Evolutionary conservation across 768 basidiomycete species (phyloP).

Genomic region (Amanita subjunquillea): DNA sequence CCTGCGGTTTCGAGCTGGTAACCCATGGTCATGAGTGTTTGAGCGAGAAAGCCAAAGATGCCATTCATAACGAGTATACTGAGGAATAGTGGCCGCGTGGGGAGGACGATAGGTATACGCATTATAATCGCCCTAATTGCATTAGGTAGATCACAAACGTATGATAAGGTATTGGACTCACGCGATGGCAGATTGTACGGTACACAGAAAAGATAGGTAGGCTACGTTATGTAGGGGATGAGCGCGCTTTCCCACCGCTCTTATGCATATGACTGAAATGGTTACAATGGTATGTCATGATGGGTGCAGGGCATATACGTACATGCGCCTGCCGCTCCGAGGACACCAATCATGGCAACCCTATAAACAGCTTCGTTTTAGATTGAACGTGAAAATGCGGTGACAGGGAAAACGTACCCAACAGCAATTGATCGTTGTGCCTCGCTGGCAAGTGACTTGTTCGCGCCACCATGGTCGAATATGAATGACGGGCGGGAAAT

Average conservation of each 20-base stretch:
- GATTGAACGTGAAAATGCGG: background rate
- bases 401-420: constrained; percentile 22
- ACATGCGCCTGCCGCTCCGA: constrained; percentile 64
- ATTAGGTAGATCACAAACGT: background rate
- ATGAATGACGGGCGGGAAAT: constrained; percentile 73
- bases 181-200: constrained; percentile 25
- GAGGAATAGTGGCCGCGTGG: constrained; percentile 34
- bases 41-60: constrained; percentile 39
- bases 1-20: constrained; percentile 54
- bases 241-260: constrained; percentile 23
- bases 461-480: constrained; percentile 24
- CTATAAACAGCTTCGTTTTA: constrained; percentile 18
- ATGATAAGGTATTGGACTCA: constrained; percentile 7
- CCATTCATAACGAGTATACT: constrained; percentile 38
- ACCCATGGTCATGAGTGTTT: constrained; percentile 33
- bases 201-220: constrained; percentile 53
- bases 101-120: constrained; percentile 31
- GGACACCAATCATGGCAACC: constrained; percentile 50
- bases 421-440: constrained; percentile 47
- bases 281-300: background rate
- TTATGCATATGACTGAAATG: constrained; percentile 7
- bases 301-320: constrained; percentile 12
- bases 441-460: constrained; percentile 6
- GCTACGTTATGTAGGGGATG: constrained; percentile 55
- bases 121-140: constrained; percentile 31